Conservation (phyloP, 1,139 yeast genomes). For the Tardiomyces digboiensis region DNA sequence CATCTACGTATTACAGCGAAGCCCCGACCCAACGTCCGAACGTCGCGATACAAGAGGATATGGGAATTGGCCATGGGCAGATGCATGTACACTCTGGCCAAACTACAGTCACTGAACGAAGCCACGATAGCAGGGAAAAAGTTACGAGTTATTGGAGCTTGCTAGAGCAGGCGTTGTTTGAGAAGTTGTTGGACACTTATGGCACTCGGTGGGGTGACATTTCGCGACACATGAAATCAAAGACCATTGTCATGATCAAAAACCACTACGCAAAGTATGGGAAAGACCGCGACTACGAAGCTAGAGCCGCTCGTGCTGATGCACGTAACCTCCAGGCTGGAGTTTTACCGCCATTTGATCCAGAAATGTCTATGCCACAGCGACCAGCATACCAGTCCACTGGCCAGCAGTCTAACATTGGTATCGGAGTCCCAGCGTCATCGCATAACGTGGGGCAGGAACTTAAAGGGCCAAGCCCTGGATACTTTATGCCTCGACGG, state of each 20-base stretch:
- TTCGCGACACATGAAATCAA: conserved; percentile 62
- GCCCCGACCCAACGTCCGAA: too few relatives aligned
- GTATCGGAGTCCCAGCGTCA: background rate
- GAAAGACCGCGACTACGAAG: conserved; percentile 52
- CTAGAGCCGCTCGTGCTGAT: conserved; percentile 6
- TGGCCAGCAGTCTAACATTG: too few relatives aligned
- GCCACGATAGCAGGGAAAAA: conserved; percentile 11
- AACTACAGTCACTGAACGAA: too few relatives aligned
- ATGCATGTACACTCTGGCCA: too few relatives aligned
- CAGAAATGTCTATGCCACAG: conserved; percentile 4
- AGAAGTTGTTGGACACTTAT: conserved; percentile 46
- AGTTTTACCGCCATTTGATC: conserved; percentile 7
- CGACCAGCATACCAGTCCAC: conserved; percentile 3
- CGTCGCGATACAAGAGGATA: too few relatives aligned
- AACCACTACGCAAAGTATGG: conserved; percentile 72
- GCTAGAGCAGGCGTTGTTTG: conserved; percentile 66
- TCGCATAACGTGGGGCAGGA: too few relatives aligned
- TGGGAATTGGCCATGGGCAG: too few relatives aligned
- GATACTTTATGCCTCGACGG: too few relatives aligned
- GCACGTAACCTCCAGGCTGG: conserved; percentile 4
- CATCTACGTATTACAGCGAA: too few relatives aligned
- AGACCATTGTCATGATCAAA: conserved; percentile 81
- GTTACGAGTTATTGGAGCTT: conserved; percentile 89
- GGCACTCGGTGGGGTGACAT: conserved; percentile 82
- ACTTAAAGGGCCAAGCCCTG: conserved; percentile 18